phyloP scores from a whole-genome alignment of 768 basidiomycete species.

The Phaeotremella fagi region DNA sequence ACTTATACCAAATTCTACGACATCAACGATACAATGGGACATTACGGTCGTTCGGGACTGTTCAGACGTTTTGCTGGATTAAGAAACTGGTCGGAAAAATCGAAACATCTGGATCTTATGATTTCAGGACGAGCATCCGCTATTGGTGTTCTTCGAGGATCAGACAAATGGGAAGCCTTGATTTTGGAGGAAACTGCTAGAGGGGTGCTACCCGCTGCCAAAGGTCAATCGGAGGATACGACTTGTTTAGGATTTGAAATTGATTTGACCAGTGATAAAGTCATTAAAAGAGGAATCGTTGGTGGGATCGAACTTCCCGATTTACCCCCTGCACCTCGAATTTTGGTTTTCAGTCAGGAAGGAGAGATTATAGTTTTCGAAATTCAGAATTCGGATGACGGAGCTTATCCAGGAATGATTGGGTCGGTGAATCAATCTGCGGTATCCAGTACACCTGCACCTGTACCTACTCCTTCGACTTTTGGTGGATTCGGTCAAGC shows the following conservation, averaged over 20 bases:
- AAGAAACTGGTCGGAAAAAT: conserved; percentile 44
- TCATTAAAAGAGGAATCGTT: conserved; percentile 41
- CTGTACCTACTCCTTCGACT: background rate
- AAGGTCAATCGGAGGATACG: conserved; percentile 43
- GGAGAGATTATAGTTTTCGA: conserved; percentile 48
- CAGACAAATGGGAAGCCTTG: conserved; percentile 37
- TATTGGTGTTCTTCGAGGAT: conserved; percentile 42
- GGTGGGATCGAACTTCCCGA: conserved; percentile 45
- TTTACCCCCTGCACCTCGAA: conserved; percentile 38
- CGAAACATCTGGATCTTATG: conserved; percentile 47
- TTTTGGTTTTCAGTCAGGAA: conserved; percentile 47
- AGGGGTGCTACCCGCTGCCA: conserved; percentile 43
- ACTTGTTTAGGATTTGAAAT: conserved; percentile 47
- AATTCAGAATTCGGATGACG: conserved; percentile 35
- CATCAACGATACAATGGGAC: conserved; percentile 45
- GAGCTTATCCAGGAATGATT: conserved; percentile 40
- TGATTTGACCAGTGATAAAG: conserved; percentile 43
- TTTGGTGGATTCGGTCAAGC: background rate
- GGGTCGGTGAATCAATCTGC: background rate
- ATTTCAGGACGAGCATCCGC: conserved; percentile 45
- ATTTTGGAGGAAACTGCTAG: conserved; percentile 47
- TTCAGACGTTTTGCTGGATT: conserved; percentile 37
- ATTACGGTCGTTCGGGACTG: conserved; percentile 36
- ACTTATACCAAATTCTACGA: conserved; percentile 46
- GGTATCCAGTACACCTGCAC: background rate